Evolutionary conservation across 257 asterid species (phyloP).

Genomic region (Solanum okadae): DNA sequence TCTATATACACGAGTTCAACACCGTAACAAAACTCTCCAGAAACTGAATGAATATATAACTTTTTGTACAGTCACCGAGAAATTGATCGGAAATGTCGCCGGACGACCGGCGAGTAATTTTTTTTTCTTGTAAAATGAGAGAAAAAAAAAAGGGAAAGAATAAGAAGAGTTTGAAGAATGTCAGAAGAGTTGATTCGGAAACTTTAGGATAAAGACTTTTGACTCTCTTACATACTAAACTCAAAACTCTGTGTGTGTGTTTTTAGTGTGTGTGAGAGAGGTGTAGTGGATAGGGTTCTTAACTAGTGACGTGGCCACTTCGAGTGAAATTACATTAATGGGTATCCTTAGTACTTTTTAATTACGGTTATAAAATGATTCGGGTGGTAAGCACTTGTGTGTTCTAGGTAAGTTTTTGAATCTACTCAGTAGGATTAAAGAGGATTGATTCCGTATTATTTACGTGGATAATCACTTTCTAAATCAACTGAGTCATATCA

Average conservation of each 20-base stretch:
- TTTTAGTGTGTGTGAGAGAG: background rate
- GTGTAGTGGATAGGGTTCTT: constrained; percentile 50
- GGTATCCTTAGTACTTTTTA: background rate
- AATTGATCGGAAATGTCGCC: constrained; percentile 6
- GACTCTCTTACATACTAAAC: background rate
- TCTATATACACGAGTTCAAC: background rate
- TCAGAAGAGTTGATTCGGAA: constrained; percentile 2
- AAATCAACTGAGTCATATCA: background rate
- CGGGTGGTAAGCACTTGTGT: too few relatives aligned
- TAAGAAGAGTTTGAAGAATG: background rate
- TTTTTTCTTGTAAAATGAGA: background rate
- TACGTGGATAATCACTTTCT: background rate
- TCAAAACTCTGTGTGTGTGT: background rate
- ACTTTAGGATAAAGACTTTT: background rate
- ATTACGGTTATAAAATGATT: too few relatives aligned
- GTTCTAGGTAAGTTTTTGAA: too few relatives aligned
- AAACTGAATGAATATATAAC: background rate
- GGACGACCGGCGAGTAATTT: background rate
- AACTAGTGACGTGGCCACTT: background rate
- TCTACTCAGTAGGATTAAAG: too few relatives aligned
- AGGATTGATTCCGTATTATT: too few relatives aligned
- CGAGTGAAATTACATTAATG: background rate
- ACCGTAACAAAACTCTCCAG: background rate
- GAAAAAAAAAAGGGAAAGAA: constrained; percentile 9
- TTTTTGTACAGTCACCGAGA: constrained; percentile 9